phyloP scores from a whole-genome alignment of 1,284 basidiomycete species.

The Fomitopsis pinicola region DNA sequence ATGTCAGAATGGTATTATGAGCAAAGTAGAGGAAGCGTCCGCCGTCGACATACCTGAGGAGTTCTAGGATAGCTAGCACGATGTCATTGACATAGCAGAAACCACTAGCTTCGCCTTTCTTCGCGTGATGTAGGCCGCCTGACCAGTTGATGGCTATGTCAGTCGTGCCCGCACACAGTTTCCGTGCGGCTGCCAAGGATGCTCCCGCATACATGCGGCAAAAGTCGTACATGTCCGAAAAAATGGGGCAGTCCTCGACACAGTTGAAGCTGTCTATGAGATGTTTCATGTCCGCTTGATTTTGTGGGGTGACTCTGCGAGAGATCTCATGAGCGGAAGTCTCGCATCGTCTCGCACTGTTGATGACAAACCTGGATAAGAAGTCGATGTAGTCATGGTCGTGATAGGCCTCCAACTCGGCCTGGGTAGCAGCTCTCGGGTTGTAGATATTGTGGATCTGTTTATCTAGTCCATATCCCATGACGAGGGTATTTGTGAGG shows the following conservation, averaged over 20 bases:
- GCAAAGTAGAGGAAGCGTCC: background rate
- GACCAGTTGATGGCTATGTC: slow-evolving; percentile 99
- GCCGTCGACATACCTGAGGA: slow-evolving; percentile 66
- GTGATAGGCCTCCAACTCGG: slow-evolving; percentile 90
- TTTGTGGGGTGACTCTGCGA: slow-evolving; percentile 76
- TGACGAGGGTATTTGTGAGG: slow-evolving; percentile 91
- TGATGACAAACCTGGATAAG: slow-evolving; percentile 61
- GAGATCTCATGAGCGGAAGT: background rate
- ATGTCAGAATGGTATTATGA: background rate
- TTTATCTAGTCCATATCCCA: slow-evolving; percentile 95
- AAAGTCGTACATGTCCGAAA: slow-evolving; percentile 90
- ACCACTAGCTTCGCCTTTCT: slow-evolving; percentile 92
- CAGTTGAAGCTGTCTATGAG: slow-evolving; percentile 84
- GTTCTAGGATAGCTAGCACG: slow-evolving; percentile 89
- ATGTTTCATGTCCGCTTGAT: slow-evolving; percentile 68
- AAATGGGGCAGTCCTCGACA: slow-evolving; percentile 93
- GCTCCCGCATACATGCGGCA: slow-evolving; percentile 90
- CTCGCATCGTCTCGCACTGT: background rate
- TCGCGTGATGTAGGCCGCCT: slow-evolving; percentile 93
- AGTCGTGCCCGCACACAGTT: slow-evolving; percentile 80
- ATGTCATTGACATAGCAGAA: slow-evolving; percentile 98
- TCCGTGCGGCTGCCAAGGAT: slow-evolving; percentile 86
- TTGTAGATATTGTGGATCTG: slow-evolving; percentile 92
- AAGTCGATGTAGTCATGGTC: slow-evolving; percentile 96
- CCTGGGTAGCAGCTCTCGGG: slow-evolving; percentile 84